Conservation (phyloP, 2,329 filamentous ascomycete species). For the Trichoderma semiorbis region DNA sequence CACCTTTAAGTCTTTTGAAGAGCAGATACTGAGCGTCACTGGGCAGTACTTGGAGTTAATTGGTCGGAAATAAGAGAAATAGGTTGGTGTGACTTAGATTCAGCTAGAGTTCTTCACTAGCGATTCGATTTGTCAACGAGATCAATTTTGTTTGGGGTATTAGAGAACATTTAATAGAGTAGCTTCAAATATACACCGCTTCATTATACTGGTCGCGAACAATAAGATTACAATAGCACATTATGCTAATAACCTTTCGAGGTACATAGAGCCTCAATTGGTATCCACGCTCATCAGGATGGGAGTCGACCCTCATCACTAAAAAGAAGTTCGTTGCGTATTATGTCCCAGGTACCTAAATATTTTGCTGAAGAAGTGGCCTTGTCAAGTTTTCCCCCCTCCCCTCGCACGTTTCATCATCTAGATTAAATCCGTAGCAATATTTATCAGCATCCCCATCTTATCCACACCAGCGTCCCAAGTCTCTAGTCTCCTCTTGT, state of each 20-base stretch:
- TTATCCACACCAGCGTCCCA: neutral
- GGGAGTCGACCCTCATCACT: neutral
- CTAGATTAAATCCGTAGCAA: neutral
- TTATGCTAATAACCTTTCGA: neutral
- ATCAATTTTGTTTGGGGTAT: neutral
- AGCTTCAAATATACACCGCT: neutral
- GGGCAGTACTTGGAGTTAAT: constrained; percentile 33
- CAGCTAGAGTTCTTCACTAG: neutral
- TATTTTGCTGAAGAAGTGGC: neutral
- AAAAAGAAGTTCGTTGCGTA: neutral
- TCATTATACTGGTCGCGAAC: neutral
- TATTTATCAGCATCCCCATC: neutral
- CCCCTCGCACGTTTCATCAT: neutral
- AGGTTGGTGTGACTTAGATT: neutral
- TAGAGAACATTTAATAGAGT: neutral
- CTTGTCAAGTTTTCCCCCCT: neutral
- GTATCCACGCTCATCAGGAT: neutral
- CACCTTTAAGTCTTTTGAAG: constrained; percentile 32
- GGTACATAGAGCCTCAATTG: neutral
- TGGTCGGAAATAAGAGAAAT: neutral
- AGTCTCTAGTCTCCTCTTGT: neutral
- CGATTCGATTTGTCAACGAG: neutral
- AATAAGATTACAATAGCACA: neutral
- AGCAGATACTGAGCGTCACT: constrained; percentile 33
- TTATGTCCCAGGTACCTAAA: neutral